phyloP scores from a whole-genome alignment of 768 basidiomycete genomes.

The Rhizopogon vesiculosus region DNA sequence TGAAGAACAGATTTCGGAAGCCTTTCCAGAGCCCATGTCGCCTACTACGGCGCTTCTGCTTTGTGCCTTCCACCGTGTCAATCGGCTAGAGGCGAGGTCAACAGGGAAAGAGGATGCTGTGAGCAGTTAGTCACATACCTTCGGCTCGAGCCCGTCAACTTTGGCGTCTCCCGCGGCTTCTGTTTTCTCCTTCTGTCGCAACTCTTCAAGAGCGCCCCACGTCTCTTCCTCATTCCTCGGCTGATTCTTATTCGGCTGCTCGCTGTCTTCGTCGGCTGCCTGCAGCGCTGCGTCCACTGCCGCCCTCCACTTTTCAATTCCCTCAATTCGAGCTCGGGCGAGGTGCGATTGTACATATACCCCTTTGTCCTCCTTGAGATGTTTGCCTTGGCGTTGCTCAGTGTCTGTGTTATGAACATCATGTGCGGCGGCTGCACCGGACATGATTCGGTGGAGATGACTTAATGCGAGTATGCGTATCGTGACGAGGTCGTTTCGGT shows the following conservation, averaged over 20 bases:
- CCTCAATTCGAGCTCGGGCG: not conserved
- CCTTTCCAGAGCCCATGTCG: conserved; percentile 1
- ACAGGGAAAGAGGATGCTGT: not conserved
- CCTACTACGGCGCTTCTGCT: not conserved
- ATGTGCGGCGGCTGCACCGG: not conserved
- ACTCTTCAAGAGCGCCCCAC: too few relatives aligned
- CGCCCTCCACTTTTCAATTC: not conserved
- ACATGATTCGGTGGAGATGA: not conserved
- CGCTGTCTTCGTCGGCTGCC: not conserved
- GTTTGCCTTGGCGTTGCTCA: not conserved
- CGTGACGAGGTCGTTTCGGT: not conserved
- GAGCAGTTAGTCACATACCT: not conserved
- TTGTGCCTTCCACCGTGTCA: not conserved
- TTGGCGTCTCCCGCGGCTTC: too few relatives aligned
- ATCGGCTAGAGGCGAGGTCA: not conserved
- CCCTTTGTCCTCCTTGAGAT: not conserved
- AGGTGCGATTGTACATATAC: not conserved
- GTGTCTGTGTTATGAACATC: not conserved
- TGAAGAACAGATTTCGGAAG: not conserved
- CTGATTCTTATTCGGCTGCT: not conserved
- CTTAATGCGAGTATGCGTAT: not conserved
- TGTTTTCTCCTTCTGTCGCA: not conserved
- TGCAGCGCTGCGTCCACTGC: not conserved
- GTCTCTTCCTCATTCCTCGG: not conserved
- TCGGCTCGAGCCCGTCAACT: too few relatives aligned